Base-by-base conservation (phyloP, 2,329 filamentous ascomycete genomes). In the Colletotrichum simmondsii region DNA sequence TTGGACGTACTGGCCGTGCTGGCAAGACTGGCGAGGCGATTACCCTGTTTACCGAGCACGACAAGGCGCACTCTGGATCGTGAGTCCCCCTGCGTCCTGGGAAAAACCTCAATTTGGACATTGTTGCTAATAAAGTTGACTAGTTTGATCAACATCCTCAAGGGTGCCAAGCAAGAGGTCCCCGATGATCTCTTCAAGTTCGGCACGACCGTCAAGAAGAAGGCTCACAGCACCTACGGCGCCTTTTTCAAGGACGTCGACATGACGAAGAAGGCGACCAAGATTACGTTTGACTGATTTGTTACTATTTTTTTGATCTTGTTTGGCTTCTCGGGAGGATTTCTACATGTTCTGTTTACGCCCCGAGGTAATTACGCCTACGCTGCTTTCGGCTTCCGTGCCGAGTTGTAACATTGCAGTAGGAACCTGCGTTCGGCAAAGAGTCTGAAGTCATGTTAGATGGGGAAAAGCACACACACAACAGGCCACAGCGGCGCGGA, bases 191-290 rank as follows among this genome's bases (percentile, higher is more conserved):
- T 99, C 49, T 87, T 98, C 82, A 98, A 97, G 85, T 99, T 98
- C 77, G 97, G 97, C 78, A 97, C 95, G 26, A 98, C 96, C 1
- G 97, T 99, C 65, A 99, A 98, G 91, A 98, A 97, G 91, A 98
- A 98, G 95, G 90, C 92, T 61, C 97, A 99, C 85, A 94, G 95
- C 79, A 93, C 94, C 60, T 99, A 98, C 80, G 97, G 97, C 70
- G 95, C 95, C 37, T 98, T 98, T 82, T 98, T 94, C 88, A 98
- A 97, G 84, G 95, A 98, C 78, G 92, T 94, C 10, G 93, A 94
- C 78, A 92, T 92, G 82, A 94, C 90, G 81, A 93, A 96, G 84
- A 92, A 94, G 83, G 92, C 94, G 32, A 97, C 93, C 70, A 98
- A 98, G 88, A 97, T 98, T 81, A 95, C 91, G 59, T 98, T 98